Evolutionary conservation across 164 flowering plant species (phyloP).

Genomic region (Umbellularia californica): DNA sequence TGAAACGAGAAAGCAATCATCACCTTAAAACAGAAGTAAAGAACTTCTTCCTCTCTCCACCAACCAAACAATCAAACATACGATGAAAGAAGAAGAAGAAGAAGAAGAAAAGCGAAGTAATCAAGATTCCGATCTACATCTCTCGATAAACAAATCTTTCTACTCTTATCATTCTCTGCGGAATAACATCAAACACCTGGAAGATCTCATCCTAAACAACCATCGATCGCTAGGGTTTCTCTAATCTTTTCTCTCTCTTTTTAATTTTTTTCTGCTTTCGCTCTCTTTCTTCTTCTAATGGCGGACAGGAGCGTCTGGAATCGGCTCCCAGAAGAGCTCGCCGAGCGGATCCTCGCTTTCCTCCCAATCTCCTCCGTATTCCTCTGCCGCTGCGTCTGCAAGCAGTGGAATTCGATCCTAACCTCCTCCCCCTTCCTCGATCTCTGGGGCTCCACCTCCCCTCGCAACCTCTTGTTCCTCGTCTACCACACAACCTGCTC

Average conservation of each 20-base stretch:
- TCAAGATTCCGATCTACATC: too few species aligned
- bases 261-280: too few species aligned
- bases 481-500: slow-evolving; percentile 18
- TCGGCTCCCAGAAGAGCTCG: slow-evolving; percentile 21
- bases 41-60: too few species aligned
- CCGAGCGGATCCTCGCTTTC: slow-evolving; percentile 20
- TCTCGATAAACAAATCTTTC: not conserved
- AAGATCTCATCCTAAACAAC: not conserved
- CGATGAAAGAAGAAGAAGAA: too few species aligned
- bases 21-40: too few species aligned
- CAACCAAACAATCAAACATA: too few species aligned
- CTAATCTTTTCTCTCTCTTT: not conserved
- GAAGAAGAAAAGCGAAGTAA: too few species aligned
- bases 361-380: slow-evolving; percentile 24
- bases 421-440: slow-evolving; percentile 13
- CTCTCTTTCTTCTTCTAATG: not conserved
- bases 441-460: slow-evolving; percentile 11
- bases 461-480: slow-evolving; percentile 18
- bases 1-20: too few species aligned
- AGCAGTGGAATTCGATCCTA: slow-evolving; percentile 18
- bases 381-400: slow-evolving; percentile 20
- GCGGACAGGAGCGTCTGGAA: slow-evolving; percentile 12
- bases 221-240: not conserved
- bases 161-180: not conserved
- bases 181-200: not conserved